These are phyloP conservation scores for Suillus tomentosus DNA, from an alignment of 768 basidiomycete genomes.

Conservation along the genomic window DNA sequence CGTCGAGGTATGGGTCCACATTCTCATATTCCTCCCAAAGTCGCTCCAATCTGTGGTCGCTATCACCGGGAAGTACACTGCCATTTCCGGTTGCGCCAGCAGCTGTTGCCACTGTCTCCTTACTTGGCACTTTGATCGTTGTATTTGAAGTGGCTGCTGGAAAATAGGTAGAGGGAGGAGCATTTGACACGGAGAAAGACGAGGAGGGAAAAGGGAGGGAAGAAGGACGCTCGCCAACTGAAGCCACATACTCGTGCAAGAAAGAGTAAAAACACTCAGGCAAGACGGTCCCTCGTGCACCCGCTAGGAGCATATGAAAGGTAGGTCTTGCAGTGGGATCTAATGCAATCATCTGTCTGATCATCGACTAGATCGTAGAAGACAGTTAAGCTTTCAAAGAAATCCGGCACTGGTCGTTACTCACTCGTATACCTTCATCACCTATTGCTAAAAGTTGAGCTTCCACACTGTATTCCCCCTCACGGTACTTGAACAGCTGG, in stretches of 20 bases:
- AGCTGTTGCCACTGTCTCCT: conserved; percentile 14
- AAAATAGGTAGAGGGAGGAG: conserved; percentile 32
- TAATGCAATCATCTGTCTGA: conserved; percentile 87
- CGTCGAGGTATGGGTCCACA: conserved; percentile 70
- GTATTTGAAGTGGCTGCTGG: conserved; percentile 36
- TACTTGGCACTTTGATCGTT: conserved; percentile 27
- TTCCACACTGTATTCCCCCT: conserved; percentile 81
- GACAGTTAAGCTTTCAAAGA: conserved; percentile 24
- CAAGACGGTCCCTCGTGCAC: conserved; percentile 76
- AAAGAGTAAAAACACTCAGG: conserved; percentile 96
- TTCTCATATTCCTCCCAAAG: conserved; percentile 89
- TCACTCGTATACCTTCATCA: conserved; percentile 78
- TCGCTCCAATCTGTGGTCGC: conserved; percentile 82
- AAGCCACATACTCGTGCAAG: conserved; percentile 84
- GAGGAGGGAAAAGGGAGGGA: conserved; percentile 44
- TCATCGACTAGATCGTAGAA: conserved; percentile 61
- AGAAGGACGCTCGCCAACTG: conserved; percentile 68
- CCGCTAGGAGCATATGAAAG: conserved; percentile 78
- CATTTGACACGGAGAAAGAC: conserved; percentile 33
- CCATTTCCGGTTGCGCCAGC: conserved; percentile 29
- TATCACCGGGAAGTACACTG: conserved; percentile 66
- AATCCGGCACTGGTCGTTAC: conserved; percentile 31
- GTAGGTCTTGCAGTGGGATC: conserved; percentile 77
- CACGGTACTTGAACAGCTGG: conserved; percentile 92
- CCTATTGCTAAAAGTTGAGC: conserved; percentile 71